These are phyloP conservation scores for Boletus rubroflammeus DNA, from an alignment of 768 basidiomycete genomes.

Conservation along the genomic window DNA sequence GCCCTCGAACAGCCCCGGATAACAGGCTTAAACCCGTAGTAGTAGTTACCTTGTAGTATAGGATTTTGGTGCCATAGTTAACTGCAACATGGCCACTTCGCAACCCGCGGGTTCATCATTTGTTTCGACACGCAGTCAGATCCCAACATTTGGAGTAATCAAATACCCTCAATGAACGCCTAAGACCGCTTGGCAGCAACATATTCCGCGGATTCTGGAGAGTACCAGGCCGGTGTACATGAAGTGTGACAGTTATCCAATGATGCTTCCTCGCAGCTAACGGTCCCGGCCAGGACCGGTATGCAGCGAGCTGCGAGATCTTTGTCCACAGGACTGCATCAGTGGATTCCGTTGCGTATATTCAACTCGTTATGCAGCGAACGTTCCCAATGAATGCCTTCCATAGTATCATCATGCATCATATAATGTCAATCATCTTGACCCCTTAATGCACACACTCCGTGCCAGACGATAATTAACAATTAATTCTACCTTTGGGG, in stretches of 20 bases:
- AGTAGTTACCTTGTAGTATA: neutral
- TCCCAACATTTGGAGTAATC: neutral
- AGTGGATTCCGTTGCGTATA: neutral
- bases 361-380: neutral
- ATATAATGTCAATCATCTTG: neutral
- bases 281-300: neutral
- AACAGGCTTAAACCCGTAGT: neutral
- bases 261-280: slow-evolving; percentile 7
- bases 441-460: neutral
- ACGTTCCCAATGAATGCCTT: too few relatives aligned
- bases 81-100: too few relatives aligned
- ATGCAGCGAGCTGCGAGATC: neutral
- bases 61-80: neutral
- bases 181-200: neutral
- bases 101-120: neutral
- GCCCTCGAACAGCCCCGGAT: neutral
- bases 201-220: neutral
- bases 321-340: neutral
- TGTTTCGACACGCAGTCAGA: neutral
- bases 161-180: neutral
- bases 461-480: neutral
- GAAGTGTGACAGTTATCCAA: neutral
- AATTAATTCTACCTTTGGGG: neutral
- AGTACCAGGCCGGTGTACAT: neutral
- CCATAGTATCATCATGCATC: too few relatives aligned